A percentile compares a stretch with the other conserved stretches of the same genome.
These are phyloP conservation scores for Macrophomina pseudophaseolina DNA, from an alignment of 2,329 filamentous ascomycete species.

Conservation along the genomic window DNA sequence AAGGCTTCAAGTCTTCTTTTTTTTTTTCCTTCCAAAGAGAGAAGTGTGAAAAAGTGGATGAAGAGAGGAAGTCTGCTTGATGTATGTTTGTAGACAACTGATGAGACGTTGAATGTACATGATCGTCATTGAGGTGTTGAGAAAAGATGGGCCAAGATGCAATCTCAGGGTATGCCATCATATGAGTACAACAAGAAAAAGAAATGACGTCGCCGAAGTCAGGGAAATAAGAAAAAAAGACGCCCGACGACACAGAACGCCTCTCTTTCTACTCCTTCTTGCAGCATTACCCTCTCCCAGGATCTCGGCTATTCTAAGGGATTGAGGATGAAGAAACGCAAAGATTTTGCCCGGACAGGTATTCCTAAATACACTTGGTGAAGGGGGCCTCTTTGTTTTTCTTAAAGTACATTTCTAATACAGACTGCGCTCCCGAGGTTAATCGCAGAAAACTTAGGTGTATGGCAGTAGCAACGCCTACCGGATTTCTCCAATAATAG, in stretches of 20 bases:
- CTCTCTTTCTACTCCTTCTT: conserved; percentile 14
- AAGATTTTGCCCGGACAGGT: conserved; percentile 2
- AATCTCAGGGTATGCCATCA: conserved; percentile 10
- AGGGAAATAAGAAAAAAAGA: conserved; percentile 6
- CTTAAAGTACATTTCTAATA: conserved; percentile 25
- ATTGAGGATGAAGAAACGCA: neutral
- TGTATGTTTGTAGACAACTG: conserved; percentile 3
- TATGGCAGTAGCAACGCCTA: conserved; percentile 47
- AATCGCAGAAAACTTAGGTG: conserved; percentile 15
- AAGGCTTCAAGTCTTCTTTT: no score
- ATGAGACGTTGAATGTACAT: conserved; percentile 15
- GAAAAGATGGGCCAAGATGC: conserved; percentile 1
- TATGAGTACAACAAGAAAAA: conserved; percentile 1
- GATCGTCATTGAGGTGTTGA: neutral
- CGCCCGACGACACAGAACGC: conserved; percentile 5
- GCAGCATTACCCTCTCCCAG: neutral
- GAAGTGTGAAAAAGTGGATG: neutral
- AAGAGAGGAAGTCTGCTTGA: neutral
- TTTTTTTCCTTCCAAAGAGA: no score
- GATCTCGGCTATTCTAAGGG: conserved; percentile 5
- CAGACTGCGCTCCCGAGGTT: conserved; percentile 19
- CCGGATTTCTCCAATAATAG: conserved; percentile 96
- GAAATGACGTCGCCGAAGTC: neutral
- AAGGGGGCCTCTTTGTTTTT: conserved; percentile 12
- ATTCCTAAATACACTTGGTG: neutral